These are phyloP conservation scores for Leccinum aurantiacum DNA, from an alignment of 768 basidiomycete species.

Conservation along the genomic window DNA sequence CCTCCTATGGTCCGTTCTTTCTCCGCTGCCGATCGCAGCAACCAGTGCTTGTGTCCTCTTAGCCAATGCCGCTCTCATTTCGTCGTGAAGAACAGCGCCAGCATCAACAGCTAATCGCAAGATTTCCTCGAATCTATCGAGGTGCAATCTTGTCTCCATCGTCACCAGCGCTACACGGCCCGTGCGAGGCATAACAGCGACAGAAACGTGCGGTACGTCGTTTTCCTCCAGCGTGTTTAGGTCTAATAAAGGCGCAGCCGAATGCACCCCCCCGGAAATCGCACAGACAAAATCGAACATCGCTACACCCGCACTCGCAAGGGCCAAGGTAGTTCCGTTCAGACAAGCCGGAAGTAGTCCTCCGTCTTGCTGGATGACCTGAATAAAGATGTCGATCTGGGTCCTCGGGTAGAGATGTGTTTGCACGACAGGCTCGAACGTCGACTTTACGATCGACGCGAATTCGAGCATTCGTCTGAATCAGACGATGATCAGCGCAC, in stretches of 20 bases:
- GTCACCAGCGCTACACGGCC: slow-evolving; percentile 83
- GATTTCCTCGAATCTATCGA: slow-evolving; percentile 90
- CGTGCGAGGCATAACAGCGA: slow-evolving; percentile 88
- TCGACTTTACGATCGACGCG: slow-evolving; percentile 83
- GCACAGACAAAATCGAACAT: slow-evolving; percentile 90
- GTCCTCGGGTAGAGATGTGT: slow-evolving; percentile 90
- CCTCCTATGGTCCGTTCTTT: slow-evolving; percentile 33
- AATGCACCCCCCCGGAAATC: slow-evolving; percentile 84
- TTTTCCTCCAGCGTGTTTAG: slow-evolving; percentile 87
- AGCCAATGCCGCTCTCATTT: slow-evolving; percentile 78
- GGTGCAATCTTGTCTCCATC: slow-evolving; percentile 92
- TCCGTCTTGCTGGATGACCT: slow-evolving; percentile 93
- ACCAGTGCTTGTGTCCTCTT: slow-evolving; percentile 62
- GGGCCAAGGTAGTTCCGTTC: slow-evolving; percentile 91
- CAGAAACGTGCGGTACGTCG: slow-evolving; percentile 83
- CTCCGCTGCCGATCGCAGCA: slow-evolving; percentile 54
- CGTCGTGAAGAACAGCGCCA: slow-evolving; percentile 70
- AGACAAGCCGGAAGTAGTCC: slow-evolving; percentile 88
- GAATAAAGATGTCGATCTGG: slow-evolving; percentile 91
- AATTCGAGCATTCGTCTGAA: slow-evolving; percentile 83
- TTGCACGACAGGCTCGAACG: slow-evolving; percentile 94
- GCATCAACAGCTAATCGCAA: slow-evolving; percentile 77
- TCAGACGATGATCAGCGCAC: neutral
- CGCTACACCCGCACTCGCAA: slow-evolving; percentile 88
- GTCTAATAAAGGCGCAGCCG: slow-evolving; percentile 79